Evolutionary conservation across 164 flowering plant species (phyloP), one percentile per base, ranked within the genome.

Genomic region (Kingdonia uniflora): DNA sequence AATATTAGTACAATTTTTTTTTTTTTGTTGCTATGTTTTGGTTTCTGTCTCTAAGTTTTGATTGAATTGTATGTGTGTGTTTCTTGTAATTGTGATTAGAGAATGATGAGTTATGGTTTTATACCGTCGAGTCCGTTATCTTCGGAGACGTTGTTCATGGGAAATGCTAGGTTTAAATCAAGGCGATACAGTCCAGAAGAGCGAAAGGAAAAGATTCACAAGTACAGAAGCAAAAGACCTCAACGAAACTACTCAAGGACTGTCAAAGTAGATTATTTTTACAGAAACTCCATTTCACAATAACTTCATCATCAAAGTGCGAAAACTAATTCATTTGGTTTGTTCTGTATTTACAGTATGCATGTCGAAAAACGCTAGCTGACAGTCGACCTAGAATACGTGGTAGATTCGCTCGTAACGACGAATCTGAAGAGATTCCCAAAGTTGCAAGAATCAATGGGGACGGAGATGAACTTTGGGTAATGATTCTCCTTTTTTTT

Each of bases 291-390:
- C 19, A 26, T 16, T 19, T 11, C 11, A 17, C 0, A 41, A 41
- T 14, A 3, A 41, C 15, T 14, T 3, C 17, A 10, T 41, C 4
- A 14, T 14, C 15, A 21, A 48, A 48, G 11, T 50, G 37, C 12
- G 37, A 11, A 1, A 35, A 29, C 16, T 21, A 29, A 37, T 37
- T 45, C 33, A 23, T 49, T 10, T 58, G 25, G 4, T 11, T 42
- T 51, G 29, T 6, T 39, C 17, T 45, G 15, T 26, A 20, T 13
- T 16, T 45, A 2, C 56, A 87, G 92, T 87, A 87, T 68, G 87
- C 84, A 67, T 87, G 96, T 61, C 82, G 94, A 2, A 87, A 87
- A 58, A 78, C 87, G 6, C 76, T 87, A 59, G 96, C 96, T 3
- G 96, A 87, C 78, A 87, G 69, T 60, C 55, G 94, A 13, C 96